Conservation (phyloP, 768 basidiomycete genomes). For the Lanmaoa rubissima region DNA sequence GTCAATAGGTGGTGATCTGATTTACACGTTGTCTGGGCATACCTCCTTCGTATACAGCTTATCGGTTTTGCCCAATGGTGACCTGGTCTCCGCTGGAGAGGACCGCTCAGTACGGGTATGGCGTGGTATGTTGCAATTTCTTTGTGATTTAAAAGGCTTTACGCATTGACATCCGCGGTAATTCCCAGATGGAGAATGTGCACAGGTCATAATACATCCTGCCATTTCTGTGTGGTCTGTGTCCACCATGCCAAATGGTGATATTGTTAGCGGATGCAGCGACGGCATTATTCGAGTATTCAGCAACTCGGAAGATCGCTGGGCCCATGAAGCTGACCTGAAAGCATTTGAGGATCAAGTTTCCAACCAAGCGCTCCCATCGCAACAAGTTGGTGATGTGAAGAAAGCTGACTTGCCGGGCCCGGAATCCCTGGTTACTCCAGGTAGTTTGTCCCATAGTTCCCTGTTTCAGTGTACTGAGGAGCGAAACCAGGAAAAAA, state of each 20-base stretch:
- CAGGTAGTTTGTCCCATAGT: slow-evolving; percentile 46
- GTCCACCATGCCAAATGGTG: slow-evolving; percentile 82
- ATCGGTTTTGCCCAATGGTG: slow-evolving; percentile 75
- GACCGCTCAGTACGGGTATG: slow-evolving; percentile 92
- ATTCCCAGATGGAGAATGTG: slow-evolving; percentile 74
- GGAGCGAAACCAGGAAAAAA: slow-evolving; percentile 64
- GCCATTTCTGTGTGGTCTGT: slow-evolving; percentile 98
- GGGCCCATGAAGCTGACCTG: slow-evolving; percentile 62
- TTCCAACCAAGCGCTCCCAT: slow-evolving; percentile 73
- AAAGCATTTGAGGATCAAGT: slow-evolving; percentile 75
- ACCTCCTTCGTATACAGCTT: slow-evolving; percentile 96
- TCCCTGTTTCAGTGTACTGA: slow-evolving; percentile 3
- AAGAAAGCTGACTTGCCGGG: slow-evolving; percentile 90
- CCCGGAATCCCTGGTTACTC: slow-evolving; percentile 67
- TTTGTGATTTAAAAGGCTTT: neutral
- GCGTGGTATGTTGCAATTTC: slow-evolving; percentile 56
- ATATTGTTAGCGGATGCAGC: slow-evolving; percentile 90
- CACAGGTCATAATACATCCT: slow-evolving; percentile 88
- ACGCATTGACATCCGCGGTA: neutral
- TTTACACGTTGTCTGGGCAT: slow-evolving; percentile 86
- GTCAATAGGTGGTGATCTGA: slow-evolving; percentile 76
- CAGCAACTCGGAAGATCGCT: slow-evolving; percentile 68
- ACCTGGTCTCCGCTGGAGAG: slow-evolving; percentile 89
- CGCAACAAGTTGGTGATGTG: slow-evolving; percentile 89
- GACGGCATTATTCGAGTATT: slow-evolving; percentile 89